Evolutionary conservation across 768 basidiomycete genomes (phyloP).

Genomic region (Butyriboletus loyo): DNA sequence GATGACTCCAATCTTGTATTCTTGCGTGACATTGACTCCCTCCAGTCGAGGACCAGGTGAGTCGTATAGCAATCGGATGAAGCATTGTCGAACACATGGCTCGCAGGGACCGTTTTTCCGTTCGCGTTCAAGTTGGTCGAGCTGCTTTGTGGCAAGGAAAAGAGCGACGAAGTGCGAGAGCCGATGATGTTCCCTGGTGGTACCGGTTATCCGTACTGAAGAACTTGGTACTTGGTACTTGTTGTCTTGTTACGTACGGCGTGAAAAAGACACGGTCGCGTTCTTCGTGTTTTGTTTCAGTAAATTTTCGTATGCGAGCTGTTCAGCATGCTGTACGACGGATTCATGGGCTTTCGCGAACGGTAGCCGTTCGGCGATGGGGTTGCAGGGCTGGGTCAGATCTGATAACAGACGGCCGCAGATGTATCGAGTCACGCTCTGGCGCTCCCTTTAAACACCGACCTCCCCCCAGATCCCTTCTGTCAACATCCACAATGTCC

Average conservation of each 20-base stretch:
- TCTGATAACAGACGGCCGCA: conserved; percentile 18
- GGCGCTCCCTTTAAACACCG: conserved; percentile 15
- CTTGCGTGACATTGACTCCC: background rate
- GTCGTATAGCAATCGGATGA: background rate
- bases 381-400: conserved; percentile 8
- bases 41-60: conserved; percentile 69
- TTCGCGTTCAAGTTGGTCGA: conserved; percentile 79
- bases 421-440: conserved; percentile 27
- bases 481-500: conserved; percentile 31
- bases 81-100: background rate
- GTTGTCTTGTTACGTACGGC: conserved; percentile 12
- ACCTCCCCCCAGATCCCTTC: background rate
- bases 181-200: conserved; percentile 72
- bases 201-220: conserved; percentile 41
- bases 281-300: conserved; percentile 10
- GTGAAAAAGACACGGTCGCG: conserved; percentile 15
- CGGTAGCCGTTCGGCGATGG: conserved; percentile 10
- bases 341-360: conserved; percentile 20
- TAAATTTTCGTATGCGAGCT: conserved; percentile 27
- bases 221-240: too few species aligned
- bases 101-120: conserved; percentile 66
- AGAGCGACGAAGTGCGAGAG: conserved; percentile 54
- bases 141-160: conserved; percentile 59
- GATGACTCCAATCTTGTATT: background rate
- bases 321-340: conserved; percentile 24